Evolutionary conservation across 768 basidiomycete genomes (phyloP).

Genomic region (Suillus hirtellus): DNA sequence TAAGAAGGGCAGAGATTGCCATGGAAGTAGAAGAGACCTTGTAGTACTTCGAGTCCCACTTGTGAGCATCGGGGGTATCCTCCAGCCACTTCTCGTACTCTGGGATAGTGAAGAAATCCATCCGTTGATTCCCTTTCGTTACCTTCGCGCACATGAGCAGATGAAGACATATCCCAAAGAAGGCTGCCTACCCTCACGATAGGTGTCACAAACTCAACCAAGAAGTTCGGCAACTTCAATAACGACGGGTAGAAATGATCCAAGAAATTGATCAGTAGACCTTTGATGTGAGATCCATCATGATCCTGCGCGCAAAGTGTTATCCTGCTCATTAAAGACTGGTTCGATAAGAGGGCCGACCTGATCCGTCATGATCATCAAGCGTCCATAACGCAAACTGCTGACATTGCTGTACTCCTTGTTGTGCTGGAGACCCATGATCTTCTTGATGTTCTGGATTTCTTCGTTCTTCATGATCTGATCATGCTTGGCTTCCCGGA

Average conservation of each 20-base stretch:
- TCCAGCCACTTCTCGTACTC: slow-evolving; percentile 95
- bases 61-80: slow-evolving; percentile 68
- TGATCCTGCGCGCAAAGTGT: slow-evolving; percentile 70
- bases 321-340: not conserved
- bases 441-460: slow-evolving; percentile 96
- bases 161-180: not conserved
- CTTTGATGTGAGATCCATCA: slow-evolving; percentile 99
- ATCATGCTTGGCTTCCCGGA: slow-evolving; percentile 94
- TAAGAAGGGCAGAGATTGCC: slow-evolving; percentile 6
- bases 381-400: slow-evolving; percentile 84
- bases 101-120: slow-evolving; percentile 95
- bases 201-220: slow-evolving; percentile 98
- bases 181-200: slow-evolving; percentile 78
- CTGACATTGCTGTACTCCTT: slow-evolving; percentile 74
- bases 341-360: slow-evolving; percentile 41
- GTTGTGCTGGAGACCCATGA: slow-evolving; percentile 93
- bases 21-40: slow-evolving; percentile 60
- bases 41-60: slow-evolving; percentile 95
- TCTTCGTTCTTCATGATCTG: slow-evolving; percentile 99
- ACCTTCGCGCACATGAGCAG: slow-evolving; percentile 43
- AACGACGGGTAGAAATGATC: slow-evolving; percentile 97
- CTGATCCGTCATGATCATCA: slow-evolving; percentile 99
- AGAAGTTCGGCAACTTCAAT: slow-evolving; percentile 84
- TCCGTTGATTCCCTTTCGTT: slow-evolving; percentile 73
- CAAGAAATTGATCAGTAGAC: slow-evolving; percentile 96